These are phyloP conservation scores for Citrus hindsii DNA, from an alignment of 345 rosid species.

Conservation along the genomic window DNA sequence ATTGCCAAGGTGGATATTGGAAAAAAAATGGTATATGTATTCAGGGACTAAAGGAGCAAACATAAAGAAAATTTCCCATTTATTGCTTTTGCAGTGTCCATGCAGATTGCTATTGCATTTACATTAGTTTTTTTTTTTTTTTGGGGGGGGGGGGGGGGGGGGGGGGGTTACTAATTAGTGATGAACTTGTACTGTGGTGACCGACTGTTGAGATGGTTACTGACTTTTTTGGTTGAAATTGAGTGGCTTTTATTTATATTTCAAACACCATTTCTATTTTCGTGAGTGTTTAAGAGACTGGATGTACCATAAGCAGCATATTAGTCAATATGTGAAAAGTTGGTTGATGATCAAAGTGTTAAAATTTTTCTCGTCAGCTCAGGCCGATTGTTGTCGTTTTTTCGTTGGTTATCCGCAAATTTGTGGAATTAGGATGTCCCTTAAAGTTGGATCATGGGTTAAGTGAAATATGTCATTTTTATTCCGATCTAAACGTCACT, in stretches of 20 bases:
- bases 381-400: neutral
- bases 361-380: neutral
- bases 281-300: neutral
- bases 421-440: neutral
- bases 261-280: too few species aligned
- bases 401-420: neutral
- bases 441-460: neutral
- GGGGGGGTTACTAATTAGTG: too few species aligned
- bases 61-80: neutral
- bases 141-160: too few species aligned
- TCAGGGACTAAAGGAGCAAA: neutral
- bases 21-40: neutral
- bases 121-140: too few species aligned
- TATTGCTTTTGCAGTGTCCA: neutral
- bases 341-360: neutral
- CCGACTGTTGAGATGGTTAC: neutral
- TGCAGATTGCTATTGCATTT: neutral
- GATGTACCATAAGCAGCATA: neutral
- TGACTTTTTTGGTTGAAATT: neutral
- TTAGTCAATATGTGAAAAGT: neutral
- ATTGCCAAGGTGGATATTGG: neutral
- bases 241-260: neutral
- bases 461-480: neutral
- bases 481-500: neutral
- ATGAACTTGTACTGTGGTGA: neutral